Evolutionary conservation across 2,329 filamentous ascomycete genomes (phyloP).

Genomic region (Penicillium sp.): DNA sequence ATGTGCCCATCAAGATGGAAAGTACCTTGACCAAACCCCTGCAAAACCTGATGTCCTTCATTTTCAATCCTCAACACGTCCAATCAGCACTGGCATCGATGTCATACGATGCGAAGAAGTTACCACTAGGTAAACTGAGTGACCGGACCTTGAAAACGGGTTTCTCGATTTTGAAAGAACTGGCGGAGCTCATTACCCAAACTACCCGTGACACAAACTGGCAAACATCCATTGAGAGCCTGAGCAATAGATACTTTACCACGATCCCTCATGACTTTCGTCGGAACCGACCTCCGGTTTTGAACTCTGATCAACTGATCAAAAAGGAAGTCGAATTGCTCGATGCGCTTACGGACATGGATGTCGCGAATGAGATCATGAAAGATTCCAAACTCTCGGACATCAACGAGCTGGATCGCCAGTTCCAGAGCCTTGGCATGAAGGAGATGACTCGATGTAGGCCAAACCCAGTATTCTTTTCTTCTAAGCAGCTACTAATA

Average conservation of each 20-base stretch:
- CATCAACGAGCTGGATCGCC: conserved; percentile 68
- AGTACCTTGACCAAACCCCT: conserved; percentile 62
- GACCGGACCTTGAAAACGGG: conserved; percentile 74
- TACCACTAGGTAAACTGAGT: conserved; percentile 82
- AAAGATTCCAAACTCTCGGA: conserved; percentile 61
- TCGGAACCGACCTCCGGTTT: conserved; percentile 69
- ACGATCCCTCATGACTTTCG: conserved; percentile 82
- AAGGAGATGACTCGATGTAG: conserved; percentile 69
- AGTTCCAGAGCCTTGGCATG: conserved; percentile 70
- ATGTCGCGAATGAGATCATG: conserved; percentile 76
- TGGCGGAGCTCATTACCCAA: conserved; percentile 66
- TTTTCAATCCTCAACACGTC: conserved; percentile 79
- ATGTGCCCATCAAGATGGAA: conserved; percentile 43
- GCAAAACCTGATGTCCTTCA: conserved; percentile 72
- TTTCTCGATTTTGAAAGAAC: conserved; percentile 74
- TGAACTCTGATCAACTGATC: conserved; percentile 57
- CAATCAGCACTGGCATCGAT: conserved; percentile 51
- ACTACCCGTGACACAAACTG: conserved; percentile 19
- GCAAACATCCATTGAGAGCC: conserved; percentile 53
- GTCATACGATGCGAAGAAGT: conserved; percentile 60
- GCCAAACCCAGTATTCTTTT: conserved; percentile 7
- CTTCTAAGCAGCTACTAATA: not conserved
- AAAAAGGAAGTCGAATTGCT: conserved; percentile 78
- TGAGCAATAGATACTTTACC: conserved; percentile 79
- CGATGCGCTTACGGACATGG: conserved; percentile 82